Evolutionary conservation across 208 protist genomes (phyloP), one percentile per base, ranked within the genome.

Genomic region (Blechomonas ayalai): DNA sequence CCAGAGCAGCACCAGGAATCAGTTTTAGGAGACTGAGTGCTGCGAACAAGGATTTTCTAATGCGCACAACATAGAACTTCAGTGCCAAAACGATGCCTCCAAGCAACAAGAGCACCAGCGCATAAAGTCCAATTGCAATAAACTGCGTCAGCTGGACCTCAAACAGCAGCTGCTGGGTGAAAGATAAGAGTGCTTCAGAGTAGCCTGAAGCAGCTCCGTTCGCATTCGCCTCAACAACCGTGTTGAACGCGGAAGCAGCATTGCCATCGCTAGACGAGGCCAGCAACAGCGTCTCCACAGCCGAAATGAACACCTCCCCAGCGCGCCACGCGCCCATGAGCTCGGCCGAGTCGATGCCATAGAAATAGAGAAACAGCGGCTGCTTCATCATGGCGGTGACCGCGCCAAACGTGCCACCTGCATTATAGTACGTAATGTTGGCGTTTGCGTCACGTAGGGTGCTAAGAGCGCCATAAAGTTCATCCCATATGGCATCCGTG

Each of bases 21-120:
- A 72, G 37, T 6, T 46, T 59, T 41, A 72, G 68, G 13, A 72
- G 42, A 12, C 27, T 42, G 13, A 72, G 24, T n/a, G 60, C 44
- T 12, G 32, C 36, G 18, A 72, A 42, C n/a, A 36, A 40, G 3
- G 29, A 23, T 24, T 35, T 24, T 9, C 15, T 58, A 33, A 72
- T 72, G 35, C 31, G 33, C 16, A 12, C 27, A 20, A 72, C 18
- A 24, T 55, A 52, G 41, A 39, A 58, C 15, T 49, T 4, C 29
- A 72, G 26, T 4, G 45, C 12, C 31, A 52, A 58, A 32, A 42
- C 54, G n/a, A 41, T 8, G 6, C 54, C 10, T n/a, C 7, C 13
- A 16, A 59, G 13, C 10, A 57, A 19, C 7, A 19, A 20, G 16
- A 59, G 7, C 7, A 8, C 16, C 19, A 9, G 6, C 18, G 24